Percentiles rank a stretch among this genome's conserved stretches.
phyloP scores from a whole-genome alignment of 352 stramenopile species.

The Blastocystis sp. region DNA sequence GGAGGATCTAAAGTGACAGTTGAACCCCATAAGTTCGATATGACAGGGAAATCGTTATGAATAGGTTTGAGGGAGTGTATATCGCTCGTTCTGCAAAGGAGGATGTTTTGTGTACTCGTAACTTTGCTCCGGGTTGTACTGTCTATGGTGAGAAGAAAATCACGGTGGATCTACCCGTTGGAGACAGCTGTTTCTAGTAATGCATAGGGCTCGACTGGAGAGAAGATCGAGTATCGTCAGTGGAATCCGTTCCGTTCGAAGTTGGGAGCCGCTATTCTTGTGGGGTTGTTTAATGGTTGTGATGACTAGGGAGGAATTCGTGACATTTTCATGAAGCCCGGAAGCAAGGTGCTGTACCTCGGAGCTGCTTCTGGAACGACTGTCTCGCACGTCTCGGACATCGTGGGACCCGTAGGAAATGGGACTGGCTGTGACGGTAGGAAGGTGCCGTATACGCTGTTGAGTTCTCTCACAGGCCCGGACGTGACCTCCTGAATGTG shows the following conservation, averaged over 20 bases:
- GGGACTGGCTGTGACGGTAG: not conserved
- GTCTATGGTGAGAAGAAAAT: conserved; percentile 99
- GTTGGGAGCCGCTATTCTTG: conserved; percentile 92
- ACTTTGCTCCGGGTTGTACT: conserved; percentile 91
- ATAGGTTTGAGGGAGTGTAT: conserved; percentile 91
- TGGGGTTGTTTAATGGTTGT: not conserved
- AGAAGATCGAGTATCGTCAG: conserved; percentile 98
- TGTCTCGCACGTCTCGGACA: conserved; percentile 97
- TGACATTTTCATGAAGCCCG: conserved; percentile 95
- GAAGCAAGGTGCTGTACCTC: conserved; percentile 96
- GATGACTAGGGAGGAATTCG: conserved; percentile 81
- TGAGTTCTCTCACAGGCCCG: conserved; percentile 96
- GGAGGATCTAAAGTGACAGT: conserved; percentile 87
- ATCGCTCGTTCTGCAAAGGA: conserved; percentile 93
- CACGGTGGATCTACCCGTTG: conserved; percentile 78
- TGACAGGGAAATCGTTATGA: not conserved
- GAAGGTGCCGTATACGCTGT: conserved; percentile 94
- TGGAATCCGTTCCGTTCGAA: conserved; percentile 99
- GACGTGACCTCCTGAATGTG: conserved; percentile 96
- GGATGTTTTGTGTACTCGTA: conserved; percentile 95
- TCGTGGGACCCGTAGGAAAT: conserved; percentile 82
- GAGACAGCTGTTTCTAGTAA: not conserved
- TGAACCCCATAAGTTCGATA: conserved; percentile 81
- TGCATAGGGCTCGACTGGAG: conserved; percentile 72
- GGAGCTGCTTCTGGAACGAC: conserved; percentile 94